Percentiles rank a stretch among this genome's conserved stretches.
These are phyloP conservation scores for Ambrosia trifida DNA, from an alignment of 129 eudicot species.

Conservation along the genomic window DNA sequence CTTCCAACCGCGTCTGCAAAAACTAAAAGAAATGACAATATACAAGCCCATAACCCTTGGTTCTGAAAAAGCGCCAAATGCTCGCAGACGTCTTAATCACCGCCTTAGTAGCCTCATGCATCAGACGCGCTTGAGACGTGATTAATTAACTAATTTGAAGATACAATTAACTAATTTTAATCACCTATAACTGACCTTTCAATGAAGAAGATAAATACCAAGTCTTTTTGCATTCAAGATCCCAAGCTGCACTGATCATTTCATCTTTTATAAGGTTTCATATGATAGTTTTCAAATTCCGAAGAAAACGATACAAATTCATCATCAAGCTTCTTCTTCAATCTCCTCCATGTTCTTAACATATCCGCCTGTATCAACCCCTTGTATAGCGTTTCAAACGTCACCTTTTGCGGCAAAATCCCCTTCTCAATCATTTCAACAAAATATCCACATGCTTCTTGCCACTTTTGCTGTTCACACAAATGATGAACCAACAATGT, in stretches of 20 bases:
- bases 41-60: neutral
- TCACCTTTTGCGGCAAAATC: constrained; percentile 83
- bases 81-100: neutral
- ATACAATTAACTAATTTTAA: no score
- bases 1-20: no score
- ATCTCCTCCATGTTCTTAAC: constrained; percentile 88
- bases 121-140: no score
- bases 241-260: neutral
- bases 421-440: constrained; percentile 95
- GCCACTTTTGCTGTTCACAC: constrained; percentile 80
- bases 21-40: no score
- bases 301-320: constrained; percentile 77
- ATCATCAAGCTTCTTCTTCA: constrained; percentile 89
- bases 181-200: no score
- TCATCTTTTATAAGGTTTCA: constrained; percentile 88
- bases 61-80: neutral
- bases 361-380: constrained; percentile 85
- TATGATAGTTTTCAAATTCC: constrained; percentile 67
- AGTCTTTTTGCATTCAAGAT: constrained; percentile 1
- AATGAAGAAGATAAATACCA: neutral
- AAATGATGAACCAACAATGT: constrained; percentile 79
- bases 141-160: no score
- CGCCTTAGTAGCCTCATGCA: neutral
- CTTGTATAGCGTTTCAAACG: constrained; percentile 77
- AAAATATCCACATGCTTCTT: constrained; percentile 67